Conservation (phyloP, 2,329 filamentous ascomycete genomes). For the Dothideomycetidae sp. region DNA sequence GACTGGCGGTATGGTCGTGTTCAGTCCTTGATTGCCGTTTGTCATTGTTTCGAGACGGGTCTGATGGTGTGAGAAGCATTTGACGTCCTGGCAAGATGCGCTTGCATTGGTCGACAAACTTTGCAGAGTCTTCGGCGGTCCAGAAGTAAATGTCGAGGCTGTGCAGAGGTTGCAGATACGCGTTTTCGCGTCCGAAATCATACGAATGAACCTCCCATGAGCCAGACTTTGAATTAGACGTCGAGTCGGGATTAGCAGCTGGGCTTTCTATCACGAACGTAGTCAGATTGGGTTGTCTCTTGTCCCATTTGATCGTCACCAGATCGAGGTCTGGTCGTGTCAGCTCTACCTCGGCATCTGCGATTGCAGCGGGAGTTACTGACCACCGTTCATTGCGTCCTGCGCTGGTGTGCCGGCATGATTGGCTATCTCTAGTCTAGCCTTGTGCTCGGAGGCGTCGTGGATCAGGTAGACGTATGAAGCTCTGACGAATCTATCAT, state of each 20-base stretch:
- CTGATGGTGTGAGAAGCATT: slow-evolving; percentile 41
- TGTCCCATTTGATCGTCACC: slow-evolving; percentile 52
- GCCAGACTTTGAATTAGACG: slow-evolving; percentile 32
- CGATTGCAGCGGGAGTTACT: slow-evolving; percentile 23
- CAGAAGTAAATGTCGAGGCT: slow-evolving; percentile 68
- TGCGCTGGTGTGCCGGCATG: slow-evolving; percentile 59
- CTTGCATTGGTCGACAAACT: slow-evolving; percentile 54
- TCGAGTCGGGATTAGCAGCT: slow-evolving; percentile 22
- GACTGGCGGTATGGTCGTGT: slow-evolving; percentile 42
- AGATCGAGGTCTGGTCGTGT: slow-evolving; percentile 46
- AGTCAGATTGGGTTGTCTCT: slow-evolving; percentile 59
- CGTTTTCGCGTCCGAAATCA: slow-evolving; percentile 58
- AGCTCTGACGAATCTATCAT: slow-evolving; percentile 66
- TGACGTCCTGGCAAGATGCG: slow-evolving; percentile 48
- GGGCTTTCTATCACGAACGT: slow-evolving; percentile 46
- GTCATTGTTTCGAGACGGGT: slow-evolving; percentile 40
- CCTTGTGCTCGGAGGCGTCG: slow-evolving; percentile 50
- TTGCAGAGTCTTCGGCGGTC: slow-evolving; percentile 56
- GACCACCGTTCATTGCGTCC: slow-evolving; percentile 65
- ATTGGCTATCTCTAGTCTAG: slow-evolving; percentile 64
- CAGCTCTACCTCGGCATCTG: not conserved
- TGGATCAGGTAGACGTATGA: slow-evolving; percentile 73
- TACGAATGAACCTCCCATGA: slow-evolving; percentile 64
- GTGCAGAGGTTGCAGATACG: slow-evolving; percentile 66
- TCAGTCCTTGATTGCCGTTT: slow-evolving; percentile 27